phyloP scores from a whole-genome alignment of 2,329 filamentous ascomycete genomes.

The Colletotrichum lindemuthianum region DNA sequence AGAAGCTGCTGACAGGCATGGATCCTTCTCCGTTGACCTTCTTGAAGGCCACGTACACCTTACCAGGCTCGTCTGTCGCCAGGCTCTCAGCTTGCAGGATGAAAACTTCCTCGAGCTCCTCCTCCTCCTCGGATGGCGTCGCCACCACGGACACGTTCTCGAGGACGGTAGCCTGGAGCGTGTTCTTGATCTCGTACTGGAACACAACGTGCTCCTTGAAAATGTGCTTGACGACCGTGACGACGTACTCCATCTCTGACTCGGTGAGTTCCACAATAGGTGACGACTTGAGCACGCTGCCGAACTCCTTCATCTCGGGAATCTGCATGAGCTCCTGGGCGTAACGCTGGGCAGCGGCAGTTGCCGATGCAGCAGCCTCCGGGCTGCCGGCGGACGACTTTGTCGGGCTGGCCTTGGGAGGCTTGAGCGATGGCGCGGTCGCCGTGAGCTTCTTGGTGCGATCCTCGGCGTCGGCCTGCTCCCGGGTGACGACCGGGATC shows the following conservation, averaged over 20 bases:
- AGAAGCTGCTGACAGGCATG: conserved; percentile 85
- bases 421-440: conserved; percentile 91
- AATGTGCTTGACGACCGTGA: conserved; percentile 92
- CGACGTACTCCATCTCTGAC: conserved; percentile 96
- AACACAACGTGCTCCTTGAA: conserved; percentile 97
- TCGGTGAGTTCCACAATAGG: conserved; percentile 89
- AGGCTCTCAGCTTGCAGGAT: conserved; percentile 90
- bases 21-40: conserved; percentile 79
- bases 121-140: conserved; percentile 83
- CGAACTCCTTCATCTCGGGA: conserved; percentile 91
- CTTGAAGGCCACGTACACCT: conserved; percentile 94
- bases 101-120: conserved; percentile 89
- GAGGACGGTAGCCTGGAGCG: conserved; percentile 87
- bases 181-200: conserved; percentile 98
- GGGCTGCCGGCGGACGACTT: conserved; percentile 77
- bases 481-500: conserved; percentile 92
- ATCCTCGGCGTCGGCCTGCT: conserved; percentile 96
- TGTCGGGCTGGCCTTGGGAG: conserved; percentile 80
- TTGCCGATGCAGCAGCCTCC: conserved; percentile 79
- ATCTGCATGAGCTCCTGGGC: conserved; percentile 87
- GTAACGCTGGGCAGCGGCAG: conserved; percentile 87
- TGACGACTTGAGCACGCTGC: conserved; percentile 91
- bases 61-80: conserved; percentile 85
- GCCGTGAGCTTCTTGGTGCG: conserved; percentile 96
- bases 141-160: conserved; percentile 89